Conservation (phyloP, 306 rosid species). For the Rosa lucieae region DNA sequence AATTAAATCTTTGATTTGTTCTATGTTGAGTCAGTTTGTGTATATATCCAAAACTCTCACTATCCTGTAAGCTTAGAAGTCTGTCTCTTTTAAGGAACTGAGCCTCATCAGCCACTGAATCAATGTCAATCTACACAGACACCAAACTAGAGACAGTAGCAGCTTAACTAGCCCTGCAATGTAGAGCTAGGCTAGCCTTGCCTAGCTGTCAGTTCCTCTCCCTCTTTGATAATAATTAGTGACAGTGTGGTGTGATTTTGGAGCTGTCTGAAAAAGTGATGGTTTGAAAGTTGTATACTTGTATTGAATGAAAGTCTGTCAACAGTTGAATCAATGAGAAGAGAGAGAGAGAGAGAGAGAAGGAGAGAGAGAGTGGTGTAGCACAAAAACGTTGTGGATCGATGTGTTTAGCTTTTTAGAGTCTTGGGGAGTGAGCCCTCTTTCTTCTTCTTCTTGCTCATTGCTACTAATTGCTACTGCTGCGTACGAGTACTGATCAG, state of each 20-base stretch:
- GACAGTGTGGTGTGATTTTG: constrained; percentile 58
- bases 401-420: constrained; percentile 18
- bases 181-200: constrained; percentile 16
- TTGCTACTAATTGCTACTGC: constrained; percentile 24
- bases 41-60: constrained; percentile 26
- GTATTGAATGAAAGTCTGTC: constrained; percentile 67
- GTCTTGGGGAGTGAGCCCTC: constrained; percentile 59
- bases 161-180: constrained; percentile 43
- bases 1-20: constrained; percentile 56
- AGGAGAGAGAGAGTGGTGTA: background rate
- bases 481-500: background rate
- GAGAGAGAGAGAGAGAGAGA: constrained; percentile 18
- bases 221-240: constrained; percentile 48
- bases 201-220: constrained; percentile 14
- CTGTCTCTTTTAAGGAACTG: constrained; percentile 33
- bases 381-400: constrained; percentile 13
- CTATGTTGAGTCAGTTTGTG: constrained; percentile 39
- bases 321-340: constrained; percentile 37
- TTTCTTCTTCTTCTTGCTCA: constrained; percentile 36
- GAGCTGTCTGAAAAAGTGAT: constrained; percentile 79
- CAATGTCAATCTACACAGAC: constrained; percentile 32
- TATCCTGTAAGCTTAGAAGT: background rate
- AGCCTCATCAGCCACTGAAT: constrained; percentile 34
- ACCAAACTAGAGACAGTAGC: constrained; percentile 26
- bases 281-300: constrained; percentile 64